phyloP scores from a whole-genome alignment of 306 rosid genomes.

The Luffa aegyptiaca region DNA sequence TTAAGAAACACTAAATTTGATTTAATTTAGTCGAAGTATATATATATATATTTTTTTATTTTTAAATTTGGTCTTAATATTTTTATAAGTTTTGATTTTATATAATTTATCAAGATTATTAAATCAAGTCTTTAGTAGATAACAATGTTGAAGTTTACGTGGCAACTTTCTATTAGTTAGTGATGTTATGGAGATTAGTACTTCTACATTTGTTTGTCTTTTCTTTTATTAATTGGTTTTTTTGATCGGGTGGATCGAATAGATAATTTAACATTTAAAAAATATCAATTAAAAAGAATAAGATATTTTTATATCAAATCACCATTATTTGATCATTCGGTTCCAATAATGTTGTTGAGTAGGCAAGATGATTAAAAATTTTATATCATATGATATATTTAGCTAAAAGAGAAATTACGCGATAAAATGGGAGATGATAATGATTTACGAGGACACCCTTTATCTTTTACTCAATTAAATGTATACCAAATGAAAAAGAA shows the following conservation, averaged over 20 bases:
- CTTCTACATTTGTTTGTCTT: too few species aligned
- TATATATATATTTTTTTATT: too few species aligned
- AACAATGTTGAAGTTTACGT: not conserved
- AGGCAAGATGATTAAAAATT: not conserved
- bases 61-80: not conserved
- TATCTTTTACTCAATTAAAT: not conserved
- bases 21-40: not conserved
- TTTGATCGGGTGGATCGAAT: not conserved
- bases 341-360: not conserved
- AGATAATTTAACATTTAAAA: too few species aligned
- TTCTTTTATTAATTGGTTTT: too few species aligned
- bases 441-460: not conserved
- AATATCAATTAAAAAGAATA: too few species aligned
- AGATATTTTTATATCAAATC: not conserved
- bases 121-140: not conserved
- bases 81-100: not conserved
- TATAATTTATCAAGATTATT: not conserved
- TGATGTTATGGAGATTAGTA: too few species aligned
- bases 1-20: not conserved
- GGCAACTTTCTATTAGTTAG: too few species aligned
- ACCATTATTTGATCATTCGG: not conserved
- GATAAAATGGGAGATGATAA: not conserved
- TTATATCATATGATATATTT: not conserved
- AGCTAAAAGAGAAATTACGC: not conserved
- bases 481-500: not conserved